phyloP scores from a whole-genome alignment of 1,284 basidiomycete species.

The Naganishia albida region DNA sequence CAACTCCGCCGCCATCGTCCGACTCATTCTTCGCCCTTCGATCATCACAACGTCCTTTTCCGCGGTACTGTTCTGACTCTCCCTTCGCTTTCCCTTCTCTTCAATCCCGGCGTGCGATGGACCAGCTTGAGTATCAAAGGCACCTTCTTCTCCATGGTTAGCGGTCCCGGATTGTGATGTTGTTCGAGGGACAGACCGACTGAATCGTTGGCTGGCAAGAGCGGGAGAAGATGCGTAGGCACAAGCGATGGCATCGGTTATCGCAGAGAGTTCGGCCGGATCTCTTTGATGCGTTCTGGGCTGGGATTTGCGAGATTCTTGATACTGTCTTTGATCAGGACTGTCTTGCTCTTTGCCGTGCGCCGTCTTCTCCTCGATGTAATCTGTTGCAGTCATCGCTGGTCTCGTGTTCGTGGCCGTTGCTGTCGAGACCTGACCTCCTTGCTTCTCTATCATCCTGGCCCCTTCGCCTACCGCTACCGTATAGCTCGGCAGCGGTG shows the following conservation, averaged over 20 bases:
- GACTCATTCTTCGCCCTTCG: conserved; percentile 21
- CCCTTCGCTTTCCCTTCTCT: conserved; percentile 7
- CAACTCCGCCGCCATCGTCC: conserved; percentile 30
- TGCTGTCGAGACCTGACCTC: not conserved
- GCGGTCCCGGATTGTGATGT: not conserved
- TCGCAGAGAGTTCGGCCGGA: conserved; percentile 23
- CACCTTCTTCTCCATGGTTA: not conserved
- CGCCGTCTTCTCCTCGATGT: not conserved
- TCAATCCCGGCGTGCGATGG: not conserved
- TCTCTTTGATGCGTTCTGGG: not conserved
- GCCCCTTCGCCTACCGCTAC: not conserved
- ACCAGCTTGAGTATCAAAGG: too few species aligned
- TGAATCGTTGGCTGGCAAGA: conserved; percentile 25
- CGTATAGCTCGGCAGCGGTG: conserved; percentile 1
- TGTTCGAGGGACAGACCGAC: not conserved
- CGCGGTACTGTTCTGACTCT: not conserved
- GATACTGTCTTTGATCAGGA: not conserved
- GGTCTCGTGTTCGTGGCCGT: not conserved
- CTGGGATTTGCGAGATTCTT: not conserved
- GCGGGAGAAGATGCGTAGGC: conserved; percentile 25
- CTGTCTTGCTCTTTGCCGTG: not conserved
- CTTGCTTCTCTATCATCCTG: not conserved
- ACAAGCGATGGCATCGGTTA: conserved; percentile 28
- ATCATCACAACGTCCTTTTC: conserved; percentile 2
- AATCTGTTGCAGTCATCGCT: not conserved